Percentiles rank a stretch among this genome's conserved stretches.
Conservation (phyloP, 2,329 filamentous ascomycete genomes). For the Pezicula carpinea region DNA sequence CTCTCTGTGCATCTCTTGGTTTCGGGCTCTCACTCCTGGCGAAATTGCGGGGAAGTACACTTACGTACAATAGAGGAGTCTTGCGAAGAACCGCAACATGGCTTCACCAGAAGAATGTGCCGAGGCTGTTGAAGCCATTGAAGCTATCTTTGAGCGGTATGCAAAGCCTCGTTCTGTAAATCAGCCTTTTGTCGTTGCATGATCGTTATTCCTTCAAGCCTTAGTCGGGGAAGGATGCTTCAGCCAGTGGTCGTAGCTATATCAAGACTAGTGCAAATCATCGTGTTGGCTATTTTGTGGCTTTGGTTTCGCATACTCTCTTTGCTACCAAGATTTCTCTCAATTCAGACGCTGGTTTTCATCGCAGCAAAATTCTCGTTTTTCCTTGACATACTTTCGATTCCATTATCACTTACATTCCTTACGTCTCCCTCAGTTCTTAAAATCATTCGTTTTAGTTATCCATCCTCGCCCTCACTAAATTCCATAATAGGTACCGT, state of each 20-base stretch:
- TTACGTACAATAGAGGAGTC: no score
- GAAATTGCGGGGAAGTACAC: not conserved
- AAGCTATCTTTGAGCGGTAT: slow-evolving; percentile 25
- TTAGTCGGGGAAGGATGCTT: no score
- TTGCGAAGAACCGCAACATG: not conserved
- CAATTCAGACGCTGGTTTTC: no score
- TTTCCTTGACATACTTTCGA: no score
- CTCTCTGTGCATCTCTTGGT: no score
- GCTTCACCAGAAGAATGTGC: slow-evolving; percentile 7
- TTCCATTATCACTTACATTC: not conserved
- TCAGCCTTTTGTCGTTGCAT: not conserved
- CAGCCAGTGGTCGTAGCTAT: no score
- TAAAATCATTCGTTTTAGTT: not conserved
- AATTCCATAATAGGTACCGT: slow-evolving; percentile 12
- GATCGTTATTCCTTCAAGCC: not conserved
- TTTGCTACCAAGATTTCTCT: no score
- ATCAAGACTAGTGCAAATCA: no score
- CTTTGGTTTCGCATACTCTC: no score
- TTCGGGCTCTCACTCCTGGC: not conserved
- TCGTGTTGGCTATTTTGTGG: no score
- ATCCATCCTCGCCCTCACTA: not conserved
- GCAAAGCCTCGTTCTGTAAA: not conserved
- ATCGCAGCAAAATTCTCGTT: no score
- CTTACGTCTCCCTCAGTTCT: not conserved
- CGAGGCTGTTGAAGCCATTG: slow-evolving; percentile 20